Base-by-base conservation (phyloP, 768 basidiomycete species). In the Trametes punicea region DNA sequence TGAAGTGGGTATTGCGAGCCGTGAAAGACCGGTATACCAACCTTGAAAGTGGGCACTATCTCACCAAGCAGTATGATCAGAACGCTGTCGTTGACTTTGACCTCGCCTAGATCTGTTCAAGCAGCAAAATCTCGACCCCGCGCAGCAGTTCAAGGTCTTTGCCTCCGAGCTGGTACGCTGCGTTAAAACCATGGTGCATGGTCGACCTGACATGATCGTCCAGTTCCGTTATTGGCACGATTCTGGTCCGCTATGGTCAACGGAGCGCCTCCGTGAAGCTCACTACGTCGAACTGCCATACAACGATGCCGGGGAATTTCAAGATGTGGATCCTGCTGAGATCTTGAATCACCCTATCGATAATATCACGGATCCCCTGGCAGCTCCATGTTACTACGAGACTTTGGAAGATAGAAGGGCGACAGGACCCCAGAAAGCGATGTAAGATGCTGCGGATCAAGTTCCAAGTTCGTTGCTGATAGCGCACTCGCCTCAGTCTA, bases 111-210 rank as follows among this genome's bases (percentile, higher is more conserved):
- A 69, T 13, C 67, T 64, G 13, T 70, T 70, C 55, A 57, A 65
- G 29, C 64, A 69, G 25, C 63, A 69, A 39, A 65, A 66, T 30
- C 55, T 67, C 9, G 65, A 70, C 30, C 51, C 63, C 0, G 51
- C 20, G 2, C 56, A 66, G 23, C 63, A 70, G 45, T 67, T 72
- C 57, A 64, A 62, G 42, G 62, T 59, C 2, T 65, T 65, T 13
- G 66, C 69, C 5, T 66, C 62, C 47, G 69, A 69, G 4, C 38
- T 72, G 27, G 70, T 70, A 34, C 42, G 64, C 45, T 27, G 11
- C 25, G 8, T 18, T 3, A 4, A 11, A 15, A 6, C 21, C 21
- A 26, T 18, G 20, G 13, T 34, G 21, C 10, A 25, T 21, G 6
- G 9, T 16, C 15, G 3, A 25, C 33, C 1, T 4, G 16, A 31